phyloP scores from a whole-genome alignment of 257 asterid species.

The Eustoma russellianum region DNA sequence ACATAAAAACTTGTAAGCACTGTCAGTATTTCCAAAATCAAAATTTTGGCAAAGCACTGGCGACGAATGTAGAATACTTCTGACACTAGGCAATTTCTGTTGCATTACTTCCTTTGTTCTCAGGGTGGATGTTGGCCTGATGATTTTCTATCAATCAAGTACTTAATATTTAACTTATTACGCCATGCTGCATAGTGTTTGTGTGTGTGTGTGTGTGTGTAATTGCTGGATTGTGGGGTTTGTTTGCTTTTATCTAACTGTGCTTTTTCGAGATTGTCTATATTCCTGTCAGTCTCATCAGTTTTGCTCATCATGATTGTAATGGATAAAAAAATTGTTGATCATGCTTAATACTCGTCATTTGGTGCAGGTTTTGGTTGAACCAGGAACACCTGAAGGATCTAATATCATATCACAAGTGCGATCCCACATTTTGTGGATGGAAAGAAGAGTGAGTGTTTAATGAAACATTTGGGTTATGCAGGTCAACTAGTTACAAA shows the following conservation, averaged over 20 bases:
- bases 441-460: constrained; percentile 76
- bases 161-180: too few relatives aligned
- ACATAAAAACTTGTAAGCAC: background rate
- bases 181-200: too few relatives aligned
- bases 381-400: constrained; percentile 99
- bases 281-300: too few relatives aligned
- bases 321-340: too few relatives aligned
- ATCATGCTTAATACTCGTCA: constrained; percentile 2
- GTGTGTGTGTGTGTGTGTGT: too few relatives aligned
- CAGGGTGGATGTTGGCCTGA: too few relatives aligned
- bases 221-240: too few relatives aligned
- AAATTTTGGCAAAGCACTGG: background rate
- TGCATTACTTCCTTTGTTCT: too few relatives aligned
- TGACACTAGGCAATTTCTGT: background rate
- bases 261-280: too few relatives aligned
- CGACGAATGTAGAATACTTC: background rate
- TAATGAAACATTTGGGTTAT: constrained; percentile 7
- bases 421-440: constrained; percentile 93
- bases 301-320: too few relatives aligned
- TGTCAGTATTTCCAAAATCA: background rate
- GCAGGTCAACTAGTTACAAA: background rate
- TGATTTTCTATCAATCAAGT: too few relatives aligned
- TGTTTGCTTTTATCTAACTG: too few relatives aligned
- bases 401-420: constrained; percentile 82
- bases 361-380: constrained; percentile 65